phyloP scores from a whole-genome alignment of 2,329 filamentous ascomycete species.

The Hirsutella thompsonii region DNA sequence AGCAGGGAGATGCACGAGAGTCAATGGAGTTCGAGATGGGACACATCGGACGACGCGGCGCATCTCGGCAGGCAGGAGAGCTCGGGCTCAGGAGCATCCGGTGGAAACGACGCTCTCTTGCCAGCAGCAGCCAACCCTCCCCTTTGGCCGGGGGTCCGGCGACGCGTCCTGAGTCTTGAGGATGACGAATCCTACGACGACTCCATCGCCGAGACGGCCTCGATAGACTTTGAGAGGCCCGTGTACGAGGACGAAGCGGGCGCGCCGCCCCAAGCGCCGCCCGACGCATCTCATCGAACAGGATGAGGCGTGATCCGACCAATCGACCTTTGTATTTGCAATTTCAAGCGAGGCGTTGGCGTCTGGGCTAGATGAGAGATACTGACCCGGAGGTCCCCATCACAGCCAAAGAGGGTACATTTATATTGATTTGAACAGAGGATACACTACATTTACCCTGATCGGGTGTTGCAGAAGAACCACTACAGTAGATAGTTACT shows the following conservation, averaged over 20 bases:
- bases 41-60: slow-evolving; percentile 1
- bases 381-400: too few species aligned
- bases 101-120: slow-evolving; percentile 13
- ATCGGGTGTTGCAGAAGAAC: too few species aligned
- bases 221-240: slow-evolving; percentile 12
- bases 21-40: slow-evolving; percentile 9
- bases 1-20: slow-evolving; percentile 5
- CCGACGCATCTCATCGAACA: neutral
- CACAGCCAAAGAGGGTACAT: too few species aligned
- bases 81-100: slow-evolving; percentile 6
- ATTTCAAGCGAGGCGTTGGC: slow-evolving; percentile 1
- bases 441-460: too few species aligned
- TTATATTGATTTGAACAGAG: too few species aligned
- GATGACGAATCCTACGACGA: slow-evolving; percentile 18
- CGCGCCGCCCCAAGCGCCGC: neutral
- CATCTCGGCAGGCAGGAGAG: slow-evolving; percentile 10
- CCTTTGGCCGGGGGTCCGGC: slow-evolving; percentile 28
- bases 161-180: slow-evolving; percentile 15
- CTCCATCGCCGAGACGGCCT: slow-evolving; percentile 15
- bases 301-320: neutral
- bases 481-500: too few species aligned
- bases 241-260: slow-evolving; percentile 13
- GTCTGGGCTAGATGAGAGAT: too few species aligned
- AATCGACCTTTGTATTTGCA: neutral
- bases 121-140: slow-evolving; percentile 23